Evolutionary conservation across 177 flowering plant genomes (phyloP), one percentile per base, ranked within the genome.

Genomic region (Vitis hybrid): DNA sequence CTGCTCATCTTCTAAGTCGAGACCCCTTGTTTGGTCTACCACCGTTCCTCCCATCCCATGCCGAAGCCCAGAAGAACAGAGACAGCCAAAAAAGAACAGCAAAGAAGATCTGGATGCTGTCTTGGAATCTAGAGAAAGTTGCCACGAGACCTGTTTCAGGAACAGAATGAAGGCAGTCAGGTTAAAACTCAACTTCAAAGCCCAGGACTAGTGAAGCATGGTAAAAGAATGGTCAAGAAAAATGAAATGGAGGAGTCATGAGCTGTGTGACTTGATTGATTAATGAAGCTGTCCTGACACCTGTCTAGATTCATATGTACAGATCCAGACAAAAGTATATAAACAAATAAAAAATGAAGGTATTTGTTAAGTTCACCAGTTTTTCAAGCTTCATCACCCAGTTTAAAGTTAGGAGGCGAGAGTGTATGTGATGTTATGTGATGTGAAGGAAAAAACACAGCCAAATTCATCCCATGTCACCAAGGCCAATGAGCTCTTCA

Each of bases 31-130:
- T 80, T 17, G 87, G 84, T 77, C 84, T 76, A 62, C 76, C 77
- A 61, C 62, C 56, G 55, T 81, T 79, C 60, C 76, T 82, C 67
- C 87, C 87, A 74, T 88, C 93, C 85, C 83, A 88, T 55, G 82
- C 89, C 66, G 86, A 86, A 56, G 89, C 76, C 97, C 96, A 93
- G 82, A 91, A 93, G 80, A 91, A 93, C 52, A 93, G 79, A 49
- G 97, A 87, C 91, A 93, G 83, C 98, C 98, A 91, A 76, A 93
- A 87, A 30, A 93, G 78, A 74, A 89, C 94, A 26, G 93, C 94
- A 74, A 88, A 73, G 79, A 89, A 93, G 57, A 93, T 86, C 78
- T 77, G 88, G 57, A 79, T 70, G 21, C 77, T 78, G 51, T 91
- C 91, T 73, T 81, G 83, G 67, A 85, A 58, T 69, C 77, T 85